Evolutionary conservation across 2,329 filamentous ascomycete genomes (phyloP), one percentile per base, ranked within the genome.

Genomic region (Stachybotrys chartarum): DNA sequence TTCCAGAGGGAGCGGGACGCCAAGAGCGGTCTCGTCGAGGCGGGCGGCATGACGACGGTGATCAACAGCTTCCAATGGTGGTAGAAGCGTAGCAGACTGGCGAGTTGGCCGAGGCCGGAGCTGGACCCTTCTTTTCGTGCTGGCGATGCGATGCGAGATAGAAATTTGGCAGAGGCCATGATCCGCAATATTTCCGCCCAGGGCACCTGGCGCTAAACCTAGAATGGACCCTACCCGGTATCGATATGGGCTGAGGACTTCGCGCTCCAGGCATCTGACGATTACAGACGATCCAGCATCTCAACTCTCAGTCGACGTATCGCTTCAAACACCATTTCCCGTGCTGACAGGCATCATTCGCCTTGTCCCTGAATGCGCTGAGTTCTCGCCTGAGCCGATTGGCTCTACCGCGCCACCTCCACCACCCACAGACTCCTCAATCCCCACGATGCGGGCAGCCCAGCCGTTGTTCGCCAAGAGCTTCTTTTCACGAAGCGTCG

Each of bases 401-500:
- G 65, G 66, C 60, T 60, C 61, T 42, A 51, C 47, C 31, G 35
- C 35, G 18, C 17, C 31, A 24, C 58, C 59, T 60, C 57, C 52
- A 44, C 54, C 31, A 55, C 49, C 39, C 51, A 52, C 54, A 51
- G 39, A 53, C 45, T 24, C 24, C 24, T 24, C 24, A 4, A 24
- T 24, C 4, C 24, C 49, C 47, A 60, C 55, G 57, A 84, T 85
- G 82, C 76, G 73, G 64, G 66, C 72, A 16, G 76, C 80, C 18
- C 66, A 70, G 17, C 66, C 69, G 3, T 63, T 69, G 54, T 68
- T 81, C 35, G 68, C 71, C 57, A 82, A 77, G 67, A 77, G 81
- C 71, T 83, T 87, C 65, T 72, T 78, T 61, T 74, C 74, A 56
- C 78, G 84, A 47, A 86, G 82, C 62, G 50, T 83, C 44, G 81